Evolutionary conservation across 495 filamentous ascomycete species (phyloP), one percentile per base, ranked within the genome.

Genomic region (Neurospora sp.): DNA sequence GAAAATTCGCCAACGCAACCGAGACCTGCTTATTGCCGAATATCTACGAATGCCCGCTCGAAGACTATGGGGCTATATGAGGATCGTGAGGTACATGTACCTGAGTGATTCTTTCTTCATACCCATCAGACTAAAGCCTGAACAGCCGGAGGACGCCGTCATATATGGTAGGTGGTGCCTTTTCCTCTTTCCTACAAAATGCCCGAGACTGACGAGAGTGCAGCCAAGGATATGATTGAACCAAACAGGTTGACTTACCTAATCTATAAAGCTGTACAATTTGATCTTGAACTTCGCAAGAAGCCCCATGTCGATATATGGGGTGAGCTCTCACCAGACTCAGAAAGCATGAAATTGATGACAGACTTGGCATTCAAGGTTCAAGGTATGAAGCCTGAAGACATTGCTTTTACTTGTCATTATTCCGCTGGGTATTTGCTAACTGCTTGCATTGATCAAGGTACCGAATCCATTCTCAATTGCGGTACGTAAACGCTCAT

Each of bases 21-120:
- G 80, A 6, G 23, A 75, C 10, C 62, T 77, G 7, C 73, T 82
- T 27, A 71, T 72, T n/a, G 74, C 72, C 11, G 73, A 72, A 14
- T 82, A 81, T 62, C 71, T 74, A 16, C 46, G 70, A 42, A 42
- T 42, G 5, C 40, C 40, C 40, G 40, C 40, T 42, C 40, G 40
- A 42, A 42, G 40, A 42, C 40, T 42, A 42, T 42, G 40, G 40
- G 14, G 40, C 4, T 42, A 42, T 42, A 42, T 42, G 40, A 14
- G 14, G 1, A 42, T 42, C 2, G 40, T 42, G 12, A 42, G 40
- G 40, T 18, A 42, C 40, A 42, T 42, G 40, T 42, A 42, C 40
- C 14, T 42, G 40, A 42, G 14, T 42, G 40, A 42, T 42, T 1
- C 40, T 16, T 42, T 2, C 40, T 42, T 42, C 14, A 42, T 42